A percentile compares a stretch with the other conserved stretches of the same genome.
These are phyloP conservation scores for Suillus hirtellus DNA, from an alignment of 768 basidiomycete species.

Conservation along the genomic window DNA sequence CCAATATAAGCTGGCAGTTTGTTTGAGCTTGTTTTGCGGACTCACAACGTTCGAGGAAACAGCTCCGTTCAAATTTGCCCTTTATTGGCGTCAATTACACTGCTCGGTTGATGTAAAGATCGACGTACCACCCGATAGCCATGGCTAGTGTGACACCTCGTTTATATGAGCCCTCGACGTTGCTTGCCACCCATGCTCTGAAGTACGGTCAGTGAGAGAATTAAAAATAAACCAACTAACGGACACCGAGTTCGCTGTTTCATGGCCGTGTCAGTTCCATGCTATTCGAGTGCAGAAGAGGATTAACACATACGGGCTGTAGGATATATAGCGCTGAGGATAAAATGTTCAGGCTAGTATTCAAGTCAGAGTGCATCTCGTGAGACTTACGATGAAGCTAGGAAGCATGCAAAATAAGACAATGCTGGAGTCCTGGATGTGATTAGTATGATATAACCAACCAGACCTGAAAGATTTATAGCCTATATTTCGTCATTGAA, in stretches of 20 bases:
- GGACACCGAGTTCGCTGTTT: constrained; percentile 52
- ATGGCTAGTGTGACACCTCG: constrained; percentile 68
- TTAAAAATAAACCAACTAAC: constrained; percentile 19
- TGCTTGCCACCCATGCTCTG: constrained; percentile 61
- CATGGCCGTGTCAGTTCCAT: not conserved
- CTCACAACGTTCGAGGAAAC: constrained; percentile 66
- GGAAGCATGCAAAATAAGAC: constrained; percentile 72
- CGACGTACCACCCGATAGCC: constrained; percentile 57
- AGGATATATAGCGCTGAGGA: constrained; percentile 45
- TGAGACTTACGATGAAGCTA: constrained; percentile 63
- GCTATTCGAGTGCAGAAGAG: not conserved
- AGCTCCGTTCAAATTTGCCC: constrained; percentile 70
- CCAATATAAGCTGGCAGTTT: not conserved
- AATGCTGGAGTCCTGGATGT: constrained; percentile 57
- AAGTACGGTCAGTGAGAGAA: not conserved
- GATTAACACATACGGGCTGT: constrained; percentile 39
- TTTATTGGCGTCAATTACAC: constrained; percentile 12
- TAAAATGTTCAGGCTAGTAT: not conserved
- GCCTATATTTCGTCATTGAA: no score
- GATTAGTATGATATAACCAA: constrained; percentile 69
- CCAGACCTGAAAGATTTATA: constrained; percentile 35
- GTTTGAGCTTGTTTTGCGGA: constrained; percentile 12
- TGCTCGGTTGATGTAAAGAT: constrained; percentile 7
- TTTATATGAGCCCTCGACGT: constrained; percentile 75
- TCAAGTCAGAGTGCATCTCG: not conserved